A percentile compares a stretch with the other conserved stretches of the same genome.
phyloP scores from a whole-genome alignment of 2,329 filamentous ascomycete species.

The Ascocoryne sarcoides region DNA sequence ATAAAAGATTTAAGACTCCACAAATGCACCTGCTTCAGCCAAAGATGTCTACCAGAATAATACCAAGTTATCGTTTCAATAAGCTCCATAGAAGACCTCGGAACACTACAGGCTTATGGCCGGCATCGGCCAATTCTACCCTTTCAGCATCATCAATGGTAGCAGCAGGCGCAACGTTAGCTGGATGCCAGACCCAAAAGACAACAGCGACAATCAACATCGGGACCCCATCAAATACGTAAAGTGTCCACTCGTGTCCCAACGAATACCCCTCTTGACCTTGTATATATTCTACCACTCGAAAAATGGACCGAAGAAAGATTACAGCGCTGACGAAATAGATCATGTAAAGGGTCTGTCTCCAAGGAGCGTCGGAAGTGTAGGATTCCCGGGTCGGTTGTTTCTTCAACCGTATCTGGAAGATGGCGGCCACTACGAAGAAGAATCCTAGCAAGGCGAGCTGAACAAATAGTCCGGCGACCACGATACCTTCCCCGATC shows the following conservation, averaged over 20 bases:
- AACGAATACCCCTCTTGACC: constrained; percentile 30
- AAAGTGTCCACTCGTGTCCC: constrained; percentile 34
- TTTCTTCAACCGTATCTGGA: constrained; percentile 33
- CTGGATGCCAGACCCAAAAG: constrained; percentile 20
- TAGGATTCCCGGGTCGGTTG: constrained; percentile 15
- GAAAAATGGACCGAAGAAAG: constrained; percentile 35
- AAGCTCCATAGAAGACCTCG: too few species aligned
- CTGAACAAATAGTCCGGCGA: constrained; percentile 40
- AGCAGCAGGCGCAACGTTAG: not conserved
- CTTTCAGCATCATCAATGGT: not conserved
- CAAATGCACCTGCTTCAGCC: too few species aligned
- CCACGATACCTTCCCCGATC: constrained; percentile 33
- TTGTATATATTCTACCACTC: constrained; percentile 36
- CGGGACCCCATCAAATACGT: constrained; percentile 35
- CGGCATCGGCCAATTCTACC: too few species aligned
- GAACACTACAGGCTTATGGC: too few species aligned
- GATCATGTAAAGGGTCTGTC: constrained; percentile 31
- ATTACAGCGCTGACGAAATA: constrained; percentile 35
- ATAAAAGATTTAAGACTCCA: too few species aligned
- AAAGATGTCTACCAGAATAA: too few species aligned
- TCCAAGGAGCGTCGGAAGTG: constrained; percentile 15
- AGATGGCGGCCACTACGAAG: constrained; percentile 32
- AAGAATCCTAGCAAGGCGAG: constrained; percentile 41
- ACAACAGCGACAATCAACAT: constrained; percentile 31
- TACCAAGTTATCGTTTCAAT: too few species aligned